phyloP scores from a whole-genome alignment of 2,329 filamentous ascomycete species.

The Fusarium longipes region DNA sequence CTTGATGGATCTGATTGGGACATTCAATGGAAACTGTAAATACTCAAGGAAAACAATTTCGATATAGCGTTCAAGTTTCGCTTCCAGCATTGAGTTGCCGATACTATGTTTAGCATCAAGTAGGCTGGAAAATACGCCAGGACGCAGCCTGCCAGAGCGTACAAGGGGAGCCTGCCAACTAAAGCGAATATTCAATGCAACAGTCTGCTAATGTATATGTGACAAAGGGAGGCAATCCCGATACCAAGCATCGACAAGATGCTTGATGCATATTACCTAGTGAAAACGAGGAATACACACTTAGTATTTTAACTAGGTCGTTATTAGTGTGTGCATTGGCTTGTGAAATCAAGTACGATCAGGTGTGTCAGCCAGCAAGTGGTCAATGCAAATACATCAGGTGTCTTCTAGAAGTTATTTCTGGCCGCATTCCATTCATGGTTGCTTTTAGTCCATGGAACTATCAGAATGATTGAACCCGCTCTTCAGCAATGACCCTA shows the following conservation, averaged over 20 bases:
- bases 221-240: neutral
- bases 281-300: neutral
- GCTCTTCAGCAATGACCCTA: conserved; percentile 5
- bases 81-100: neutral
- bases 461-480: neutral
- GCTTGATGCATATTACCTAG: neutral
- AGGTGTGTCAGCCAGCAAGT: neutral
- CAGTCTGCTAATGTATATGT: neutral
- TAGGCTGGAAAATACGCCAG: neutral
- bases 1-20: neutral
- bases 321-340: neutral
- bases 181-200: too few relatives aligned
- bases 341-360: conserved; percentile 11
- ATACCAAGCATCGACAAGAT: neutral
- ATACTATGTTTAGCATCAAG: neutral
- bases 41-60: neutral
- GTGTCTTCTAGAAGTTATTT: neutral
- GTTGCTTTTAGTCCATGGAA: neutral
- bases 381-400: neutral
- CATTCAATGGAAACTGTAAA: neutral
- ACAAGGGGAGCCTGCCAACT: neutral
- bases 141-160: neutral
- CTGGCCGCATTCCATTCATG: neutral
- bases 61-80: neutral
- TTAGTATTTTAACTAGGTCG: neutral